Percentiles rank a stretch among this genome's conserved stretches.
Conservation (phyloP, 352 stramenopile genomes). For the Globisporangium rhizosaccharum region DNA sequence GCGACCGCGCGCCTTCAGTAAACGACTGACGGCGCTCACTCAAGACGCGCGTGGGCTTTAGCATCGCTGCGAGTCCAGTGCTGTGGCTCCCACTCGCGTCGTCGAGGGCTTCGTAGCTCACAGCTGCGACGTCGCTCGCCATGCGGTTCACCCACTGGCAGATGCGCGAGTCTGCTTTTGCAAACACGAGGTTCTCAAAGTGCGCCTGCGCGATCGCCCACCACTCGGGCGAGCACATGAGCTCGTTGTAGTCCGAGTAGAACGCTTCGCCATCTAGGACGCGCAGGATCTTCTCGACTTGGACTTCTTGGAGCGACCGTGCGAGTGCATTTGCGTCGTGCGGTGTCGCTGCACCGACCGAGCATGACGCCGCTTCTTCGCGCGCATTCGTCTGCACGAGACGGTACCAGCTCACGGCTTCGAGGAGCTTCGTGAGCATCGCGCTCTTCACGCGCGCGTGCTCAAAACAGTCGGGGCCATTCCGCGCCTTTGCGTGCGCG, state of each 20-base stretch:
- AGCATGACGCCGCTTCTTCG: constrained; percentile 52
- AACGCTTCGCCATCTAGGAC: constrained; percentile 77
- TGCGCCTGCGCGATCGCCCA: constrained; percentile 82
- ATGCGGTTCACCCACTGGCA: constrained; percentile 67
- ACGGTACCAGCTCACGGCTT: constrained; percentile 82
- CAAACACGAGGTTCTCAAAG: constrained; percentile 85
- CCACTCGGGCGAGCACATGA: constrained; percentile 76
- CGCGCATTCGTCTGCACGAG: constrained; percentile 75
- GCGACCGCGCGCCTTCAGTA: constrained; percentile 5
- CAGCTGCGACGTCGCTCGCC: constrained; percentile 51
- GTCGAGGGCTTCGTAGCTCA: constrained; percentile 57
- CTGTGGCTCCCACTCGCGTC: not conserved
- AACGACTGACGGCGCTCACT: constrained; percentile 10
- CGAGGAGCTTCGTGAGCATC: constrained; percentile 71
- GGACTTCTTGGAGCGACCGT: constrained; percentile 48
- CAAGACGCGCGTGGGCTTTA: not conserved
- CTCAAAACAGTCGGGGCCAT: constrained; percentile 65
- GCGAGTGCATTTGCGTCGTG: not conserved
- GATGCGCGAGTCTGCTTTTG: constrained; percentile 53
- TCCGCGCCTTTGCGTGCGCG: constrained; percentile 46
- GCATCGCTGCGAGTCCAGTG: too few relatives aligned
- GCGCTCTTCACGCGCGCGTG: constrained; percentile 40
- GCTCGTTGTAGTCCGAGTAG: constrained; percentile 75
- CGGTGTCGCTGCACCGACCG: constrained; percentile 24
- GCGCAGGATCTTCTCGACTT: constrained; percentile 71